Conservation (phyloP, 2,329 filamentous ascomycete species). For the Hypoxylon rubiginosum region DNA sequence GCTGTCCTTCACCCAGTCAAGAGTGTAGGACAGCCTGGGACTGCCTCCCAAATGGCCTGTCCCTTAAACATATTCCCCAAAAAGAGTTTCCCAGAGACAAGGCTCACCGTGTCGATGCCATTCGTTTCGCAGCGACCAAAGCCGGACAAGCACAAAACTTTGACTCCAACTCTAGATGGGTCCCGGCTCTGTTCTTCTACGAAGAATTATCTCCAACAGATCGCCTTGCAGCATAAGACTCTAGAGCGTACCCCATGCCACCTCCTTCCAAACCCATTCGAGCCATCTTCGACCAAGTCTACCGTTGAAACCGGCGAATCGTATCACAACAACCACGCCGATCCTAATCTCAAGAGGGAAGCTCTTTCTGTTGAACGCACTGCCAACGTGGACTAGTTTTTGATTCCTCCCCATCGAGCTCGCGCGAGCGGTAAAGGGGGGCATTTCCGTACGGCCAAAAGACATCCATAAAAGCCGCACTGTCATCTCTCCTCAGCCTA, state of each 20-base stretch:
- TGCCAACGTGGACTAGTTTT: conserved; percentile 94
- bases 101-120: conserved; percentile 26
- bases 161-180: conserved; percentile 95
- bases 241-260: conserved; percentile 22
- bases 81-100: conserved; percentile 46
- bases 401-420: conserved; percentile 78
- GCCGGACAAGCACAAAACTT: conserved; percentile 90
- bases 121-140: conserved; percentile 49
- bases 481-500: conserved; percentile 64
- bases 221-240: conserved; percentile 37
- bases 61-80: conserved; percentile 25
- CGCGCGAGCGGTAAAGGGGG: conserved; percentile 67
- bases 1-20: conserved; percentile 40
- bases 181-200: conserved; percentile 66
- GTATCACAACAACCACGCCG: conserved; percentile 34
- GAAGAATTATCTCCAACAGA: conserved; percentile 38
- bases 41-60: conserved; percentile 34
- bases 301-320: conserved; percentile 50
- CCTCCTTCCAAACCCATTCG: conserved; percentile 32
- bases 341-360: conserved; percentile 49
- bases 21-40: conserved; percentile 44
- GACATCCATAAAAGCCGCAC: conserved; percentile 94
- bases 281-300: conserved; percentile 43
- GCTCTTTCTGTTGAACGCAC: conserved; percentile 85
- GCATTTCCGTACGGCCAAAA: conserved; percentile 86